Evolutionary conservation across 441 rosid genomes (phyloP), one percentile per base, ranked within the genome.

Genomic region (Populus trichocarpa): DNA sequence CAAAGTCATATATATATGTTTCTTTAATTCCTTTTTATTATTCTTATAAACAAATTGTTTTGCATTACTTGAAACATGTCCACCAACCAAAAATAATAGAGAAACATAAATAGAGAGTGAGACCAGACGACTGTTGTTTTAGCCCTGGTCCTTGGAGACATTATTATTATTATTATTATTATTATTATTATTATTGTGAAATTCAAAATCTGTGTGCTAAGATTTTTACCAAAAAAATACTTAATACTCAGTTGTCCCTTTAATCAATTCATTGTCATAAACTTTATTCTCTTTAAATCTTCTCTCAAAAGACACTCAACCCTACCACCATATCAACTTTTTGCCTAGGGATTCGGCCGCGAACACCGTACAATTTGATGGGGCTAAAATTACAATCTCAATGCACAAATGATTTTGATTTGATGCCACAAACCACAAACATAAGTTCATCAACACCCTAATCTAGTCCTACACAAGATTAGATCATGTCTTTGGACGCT

Each of bases 341-440:
- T 69, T 64, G 69, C 85, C 81, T 82, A 11, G 87, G 87, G 90
- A 87, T 85, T 87, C 85, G 80, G 65, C 75, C 70, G 30, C 67
- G 73, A 81, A 78, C 79, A 67, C 74, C 74, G 86, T 76, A 82
- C 84, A 53, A 69, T 25, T 68, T 75, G 74, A 78, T 80, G 84
- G 78, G 71, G 61, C 71, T 76, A 33, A 66, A 26, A 75, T 75
- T 72, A 81, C 66, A 67, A 81, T 70, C 71, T 74, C 78, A 67
- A 78, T 72, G 67, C 50, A 12, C 84, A 76, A 78, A 85, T 79
- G 79, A 83, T 81, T 85, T 82, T 82, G 84, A 87, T 87, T 85
- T 81, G 82, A 84, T 78, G 70, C 32, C 32, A 30, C 32, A 30
- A 30, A 30, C 64, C 83, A 63, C 69, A 67, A 10, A 57, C 64